These are phyloP conservation scores for Neolentinus lepideus DNA, from an alignment of 1,284 basidiomycete genomes.

Conservation along the genomic window DNA sequence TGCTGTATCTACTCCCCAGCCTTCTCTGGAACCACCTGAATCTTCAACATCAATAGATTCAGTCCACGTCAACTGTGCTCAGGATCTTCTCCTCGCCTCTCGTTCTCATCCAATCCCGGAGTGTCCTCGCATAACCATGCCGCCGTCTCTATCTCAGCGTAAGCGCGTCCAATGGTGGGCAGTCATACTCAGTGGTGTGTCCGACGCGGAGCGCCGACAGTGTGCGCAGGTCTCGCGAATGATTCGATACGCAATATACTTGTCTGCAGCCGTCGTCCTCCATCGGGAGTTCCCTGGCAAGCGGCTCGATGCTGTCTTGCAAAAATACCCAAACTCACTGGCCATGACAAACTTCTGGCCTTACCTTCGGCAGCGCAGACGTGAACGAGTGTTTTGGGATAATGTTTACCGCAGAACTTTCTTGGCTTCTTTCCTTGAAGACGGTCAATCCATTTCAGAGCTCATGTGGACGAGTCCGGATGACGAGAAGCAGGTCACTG, in stretches of 20 bases:
- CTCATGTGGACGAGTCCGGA: conserved; percentile 55
- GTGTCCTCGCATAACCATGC: conserved; percentile 39
- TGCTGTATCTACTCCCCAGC: conserved; percentile 4
- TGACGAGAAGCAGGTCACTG: conserved; percentile 41
- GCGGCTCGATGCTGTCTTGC: conserved; percentile 24
- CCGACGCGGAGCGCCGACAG: conserved; percentile 29
- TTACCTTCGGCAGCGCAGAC: conserved; percentile 44
- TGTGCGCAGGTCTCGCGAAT: conserved; percentile 47
- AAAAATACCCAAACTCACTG: not conserved
- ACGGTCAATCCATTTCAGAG: conserved; percentile 30
- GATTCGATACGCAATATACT: conserved; percentile 67
- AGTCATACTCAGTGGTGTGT: conserved; percentile 44
- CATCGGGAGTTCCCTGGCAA: conserved; percentile 35
- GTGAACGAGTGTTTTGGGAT: conserved; percentile 31
- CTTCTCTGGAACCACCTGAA: not conserved
- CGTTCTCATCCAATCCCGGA: conserved; percentile 10
- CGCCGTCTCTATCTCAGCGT: conserved; percentile 49
- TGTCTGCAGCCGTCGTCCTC: conserved; percentile 48
- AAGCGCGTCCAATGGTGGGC: conserved; percentile 47
- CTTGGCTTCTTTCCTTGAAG: conserved; percentile 29
- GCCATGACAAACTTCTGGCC: conserved; percentile 61
- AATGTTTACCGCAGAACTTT: conserved; percentile 40
- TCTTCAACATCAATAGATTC: no score
- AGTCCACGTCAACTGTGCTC: no score
- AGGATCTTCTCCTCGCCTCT: conserved; percentile 27